A percentile compares a stretch with the other conserved stretches of the same genome.
Evolutionary conservation across 352 stramenopile species (phyloP).

Genomic region (Phytophthora sp.): DNA sequence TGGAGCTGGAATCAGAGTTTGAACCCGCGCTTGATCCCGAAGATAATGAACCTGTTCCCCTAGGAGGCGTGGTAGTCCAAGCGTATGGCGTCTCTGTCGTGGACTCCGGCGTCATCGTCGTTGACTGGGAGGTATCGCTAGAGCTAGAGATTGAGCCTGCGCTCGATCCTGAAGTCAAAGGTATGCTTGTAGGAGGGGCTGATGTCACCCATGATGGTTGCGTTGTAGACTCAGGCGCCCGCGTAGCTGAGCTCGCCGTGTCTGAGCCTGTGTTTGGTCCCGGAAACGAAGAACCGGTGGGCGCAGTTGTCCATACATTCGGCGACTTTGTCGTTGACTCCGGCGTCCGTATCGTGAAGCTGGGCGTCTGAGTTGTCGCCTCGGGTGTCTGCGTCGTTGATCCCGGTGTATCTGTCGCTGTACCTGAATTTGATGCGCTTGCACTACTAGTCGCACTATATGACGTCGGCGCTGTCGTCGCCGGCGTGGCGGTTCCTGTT

Average conservation of each 20-base stretch:
- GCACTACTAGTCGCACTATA: conserved; percentile 5
- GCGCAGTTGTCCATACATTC: neutral
- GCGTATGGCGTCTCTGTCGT: no score
- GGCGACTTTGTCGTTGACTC: conserved; percentile 9
- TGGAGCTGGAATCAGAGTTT: neutral
- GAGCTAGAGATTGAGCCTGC: no score
- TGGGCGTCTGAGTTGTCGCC: conserved; percentile 1
- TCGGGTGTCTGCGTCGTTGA: neutral
- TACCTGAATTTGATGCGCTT: conserved; percentile 16
- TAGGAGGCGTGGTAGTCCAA: no score
- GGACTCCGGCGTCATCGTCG: no score
- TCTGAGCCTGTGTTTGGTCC: neutral
- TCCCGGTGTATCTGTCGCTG: neutral
- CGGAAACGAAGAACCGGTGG: no score
- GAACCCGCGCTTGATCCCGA: neutral
- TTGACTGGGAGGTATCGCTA: no score
- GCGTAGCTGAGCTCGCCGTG: no score
- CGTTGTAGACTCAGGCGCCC: no score
- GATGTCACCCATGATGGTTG: no score
- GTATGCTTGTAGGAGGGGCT: no score
- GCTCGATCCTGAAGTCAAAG: no score
- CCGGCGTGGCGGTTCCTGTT: conserved; percentile 6
- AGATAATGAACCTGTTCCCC: no score
- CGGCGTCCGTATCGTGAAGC: conserved; percentile 2
- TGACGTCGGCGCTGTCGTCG: conserved; percentile 6